Evolutionary conservation across 345 rosid genomes (phyloP), one percentile per base, ranked within the genome.

Genomic region (Dipteronia dyeriana): DNA sequence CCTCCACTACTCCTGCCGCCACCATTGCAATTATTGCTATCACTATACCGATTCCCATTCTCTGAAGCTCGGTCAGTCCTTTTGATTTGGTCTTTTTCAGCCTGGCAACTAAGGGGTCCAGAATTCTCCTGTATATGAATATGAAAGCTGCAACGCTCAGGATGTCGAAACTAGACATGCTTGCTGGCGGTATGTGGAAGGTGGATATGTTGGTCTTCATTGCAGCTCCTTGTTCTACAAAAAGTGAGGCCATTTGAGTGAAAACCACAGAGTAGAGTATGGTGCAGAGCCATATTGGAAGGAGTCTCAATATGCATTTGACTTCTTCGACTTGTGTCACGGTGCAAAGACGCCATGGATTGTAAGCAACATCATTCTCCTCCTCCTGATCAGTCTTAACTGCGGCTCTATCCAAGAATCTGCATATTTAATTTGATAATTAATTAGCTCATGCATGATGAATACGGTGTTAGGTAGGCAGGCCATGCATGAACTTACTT

Each of bases 221-320:
- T 19, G 87, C 92, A 1, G 91, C 99, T 5, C 98, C 99, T 85
- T 96, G 99, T 84, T 89, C 97, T 20, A 96, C 99, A n/a, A 96
- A 96, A 31, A 96, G 88, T 19, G 98, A 96, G 17, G 99, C 99
- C 99, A 96, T 94, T 80, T 96, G 98, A 43, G 99, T 94, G 87
- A 94, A 96, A 59, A 94, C 95, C 1, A 96, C 99, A 0, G 99
- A 96, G 90, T 91, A 96, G 31, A 94, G 82, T 25, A 96, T 94
- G 57, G 99, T 94, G 87, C 99, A 96, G 67, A 94, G 97, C 99
- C 99, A 96, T 19, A 96, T 91, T 20, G 98, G 98, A 60, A 96
- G 85, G 66, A 94, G 88, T 77, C 97, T 90, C 43, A 96, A 68
- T 67, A 96, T 82, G 89, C 98, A 92, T 81, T 96, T 96, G 62